These are phyloP conservation scores for Drechslera avenae DNA, from an alignment of 2,329 filamentous ascomycete species.

Conservation along the genomic window DNA sequence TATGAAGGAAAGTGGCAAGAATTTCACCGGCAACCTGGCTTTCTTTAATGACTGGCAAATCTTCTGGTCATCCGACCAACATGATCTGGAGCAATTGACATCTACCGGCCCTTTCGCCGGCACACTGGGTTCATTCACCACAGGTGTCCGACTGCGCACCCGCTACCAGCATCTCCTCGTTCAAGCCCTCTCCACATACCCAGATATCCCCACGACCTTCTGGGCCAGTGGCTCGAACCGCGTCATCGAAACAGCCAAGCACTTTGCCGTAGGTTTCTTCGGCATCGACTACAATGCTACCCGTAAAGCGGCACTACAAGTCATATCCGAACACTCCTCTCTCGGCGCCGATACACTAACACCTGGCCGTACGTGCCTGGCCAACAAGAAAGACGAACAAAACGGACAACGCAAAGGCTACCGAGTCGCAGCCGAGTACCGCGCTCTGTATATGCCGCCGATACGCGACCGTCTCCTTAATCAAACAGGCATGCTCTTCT, in stretches of 20 bases:
- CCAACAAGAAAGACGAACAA: conserved; percentile 46
- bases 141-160: conserved; percentile 59
- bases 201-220: conserved; percentile 35
- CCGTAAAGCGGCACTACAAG: conserved; percentile 48
- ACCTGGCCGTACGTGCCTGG: conserved; percentile 55
- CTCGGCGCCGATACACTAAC: conserved; percentile 61
- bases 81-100: conserved; percentile 60
- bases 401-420: conserved; percentile 59
- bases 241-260: conserved; percentile 61
- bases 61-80: conserved; percentile 52
- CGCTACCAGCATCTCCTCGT: conserved; percentile 57
- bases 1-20: conserved; percentile 50
- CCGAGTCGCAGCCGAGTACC: conserved; percentile 55
- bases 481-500: conserved; percentile 53
- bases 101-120: conserved; percentile 62
- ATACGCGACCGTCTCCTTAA: conserved; percentile 54
- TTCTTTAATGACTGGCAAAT: conserved; percentile 63
- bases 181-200: conserved; percentile 19
- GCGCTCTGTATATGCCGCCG: conserved; percentile 53
- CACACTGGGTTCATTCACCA: conserved; percentile 59
- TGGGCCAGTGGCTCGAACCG: conserved; percentile 62
- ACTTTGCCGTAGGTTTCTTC: conserved; percentile 62
- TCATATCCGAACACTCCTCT: conserved; percentile 60
- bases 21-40: conserved; percentile 56
- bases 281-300: conserved; percentile 55